Conservation (phyloP, 345 rosid genomes). For the Eucalyptus sp. region DNA sequence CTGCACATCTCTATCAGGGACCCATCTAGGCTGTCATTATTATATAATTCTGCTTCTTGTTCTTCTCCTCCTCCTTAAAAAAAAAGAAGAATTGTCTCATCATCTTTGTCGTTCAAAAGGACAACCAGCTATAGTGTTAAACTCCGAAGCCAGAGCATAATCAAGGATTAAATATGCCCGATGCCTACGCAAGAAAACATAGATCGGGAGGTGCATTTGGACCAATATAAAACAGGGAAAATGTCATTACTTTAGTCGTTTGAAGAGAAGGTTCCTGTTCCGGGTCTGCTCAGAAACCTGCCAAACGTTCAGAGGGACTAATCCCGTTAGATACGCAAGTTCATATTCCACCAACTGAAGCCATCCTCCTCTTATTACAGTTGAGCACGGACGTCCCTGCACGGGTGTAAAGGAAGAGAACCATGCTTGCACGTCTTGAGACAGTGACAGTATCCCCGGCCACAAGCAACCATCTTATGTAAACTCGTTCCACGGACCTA, state of each 20-base stretch:
- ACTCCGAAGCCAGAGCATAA: not conserved
- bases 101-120: not conserved
- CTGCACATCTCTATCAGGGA: not conserved
- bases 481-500: not conserved
- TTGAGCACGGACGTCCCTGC: not conserved
- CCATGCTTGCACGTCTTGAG: not conserved
- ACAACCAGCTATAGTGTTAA: not conserved
- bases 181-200: not conserved
- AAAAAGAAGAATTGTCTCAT: not conserved
- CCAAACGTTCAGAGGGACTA: not conserved
- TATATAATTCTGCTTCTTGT: not conserved
- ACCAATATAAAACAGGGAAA: not conserved
- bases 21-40: not conserved
- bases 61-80: not conserved
- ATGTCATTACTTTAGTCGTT: not conserved
- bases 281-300: not conserved
- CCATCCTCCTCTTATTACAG: not conserved
- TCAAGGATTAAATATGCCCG: not conserved
- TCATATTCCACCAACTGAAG: not conserved
- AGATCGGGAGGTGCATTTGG: not conserved
- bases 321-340: not conserved
- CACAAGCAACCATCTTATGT: not conserved
- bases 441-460: not conserved
- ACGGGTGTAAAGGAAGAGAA: not conserved
- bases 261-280: not conserved